A percentile compares a stretch with the other conserved stretches of the same genome.
phyloP scores from a whole-genome alignment of 371 early-diverging fungal species.

The Mucor velutinosus region DNA sequence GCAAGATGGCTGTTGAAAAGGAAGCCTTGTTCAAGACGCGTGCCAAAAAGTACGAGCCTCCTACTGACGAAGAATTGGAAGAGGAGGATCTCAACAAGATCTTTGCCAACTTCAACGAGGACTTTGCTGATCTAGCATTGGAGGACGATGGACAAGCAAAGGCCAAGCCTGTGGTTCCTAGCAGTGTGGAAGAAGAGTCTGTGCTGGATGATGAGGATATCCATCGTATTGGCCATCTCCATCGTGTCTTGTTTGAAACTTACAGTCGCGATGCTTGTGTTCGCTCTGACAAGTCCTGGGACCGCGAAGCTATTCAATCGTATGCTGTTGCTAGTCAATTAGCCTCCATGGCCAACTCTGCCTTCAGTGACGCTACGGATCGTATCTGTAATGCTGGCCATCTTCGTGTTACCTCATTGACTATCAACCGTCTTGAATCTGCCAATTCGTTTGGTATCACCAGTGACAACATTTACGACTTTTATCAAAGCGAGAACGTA shows the following conservation, averaged over 20 bases:
- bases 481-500: slow-evolving; percentile 85
- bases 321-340: slow-evolving; percentile 43
- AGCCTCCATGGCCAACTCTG: slow-evolving; percentile 34
- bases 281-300: slow-evolving; percentile 22
- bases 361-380: slow-evolving; percentile 33
- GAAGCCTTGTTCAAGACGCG: slow-evolving; percentile 77
- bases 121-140: slow-evolving; percentile 46
- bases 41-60: slow-evolving; percentile 62
- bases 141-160: slow-evolving; percentile 30
- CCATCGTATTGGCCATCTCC: slow-evolving; percentile 52
- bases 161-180: slow-evolving; percentile 1
- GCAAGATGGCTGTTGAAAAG: slow-evolving; percentile 69
- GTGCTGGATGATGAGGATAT: slow-evolving; percentile 60
- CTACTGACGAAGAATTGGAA: slow-evolving; percentile 74
- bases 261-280: slow-evolving; percentile 23
- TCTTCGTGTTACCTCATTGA: slow-evolving; percentile 31
- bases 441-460: slow-evolving; percentile 40
- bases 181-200: slow-evolving; percentile 55
- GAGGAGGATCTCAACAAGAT: slow-evolving; percentile 70
- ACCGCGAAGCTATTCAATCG: slow-evolving; percentile 35
- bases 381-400: slow-evolving; percentile 37
- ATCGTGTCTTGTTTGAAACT: slow-evolving; percentile 34
- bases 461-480: slow-evolving; percentile 71
- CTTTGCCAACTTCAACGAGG: slow-evolving; percentile 79
- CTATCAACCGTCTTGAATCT: slow-evolving; percentile 42